These are phyloP conservation scores for Microthlaspi erraticum DNA, from an alignment of 345 rosid species.

Conservation along the genomic window DNA sequence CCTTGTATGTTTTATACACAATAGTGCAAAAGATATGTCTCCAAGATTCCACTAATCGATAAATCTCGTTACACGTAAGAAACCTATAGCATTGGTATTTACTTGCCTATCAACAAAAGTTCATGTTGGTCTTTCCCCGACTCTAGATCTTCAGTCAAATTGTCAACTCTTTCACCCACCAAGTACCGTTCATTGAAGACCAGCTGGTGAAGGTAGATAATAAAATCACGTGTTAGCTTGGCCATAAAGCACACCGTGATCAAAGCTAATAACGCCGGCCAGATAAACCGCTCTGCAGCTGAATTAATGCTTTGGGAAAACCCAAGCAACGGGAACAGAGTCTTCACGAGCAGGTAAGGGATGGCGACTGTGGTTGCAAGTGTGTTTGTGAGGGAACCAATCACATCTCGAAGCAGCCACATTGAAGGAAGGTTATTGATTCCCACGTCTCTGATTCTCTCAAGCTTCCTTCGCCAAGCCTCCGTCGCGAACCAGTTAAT, in stretches of 20 bases:
- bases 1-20: background rate
- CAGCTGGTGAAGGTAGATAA: constrained; percentile 31
- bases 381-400: constrained; percentile 29
- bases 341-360: constrained; percentile 29
- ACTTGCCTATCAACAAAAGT: constrained; percentile 25
- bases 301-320: constrained; percentile 8
- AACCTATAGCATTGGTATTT: background rate
- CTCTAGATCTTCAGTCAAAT: constrained; percentile 20
- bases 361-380: constrained; percentile 24
- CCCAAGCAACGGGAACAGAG: constrained; percentile 35
- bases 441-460: constrained; percentile 16
- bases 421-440: background rate
- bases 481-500: constrained; percentile 15
- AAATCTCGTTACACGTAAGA: background rate
- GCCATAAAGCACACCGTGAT: background rate
- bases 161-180: constrained; percentile 37
- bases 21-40: background rate
- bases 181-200: constrained; percentile 32
- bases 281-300: constrained; percentile 20
- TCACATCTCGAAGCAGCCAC: constrained; percentile 38
- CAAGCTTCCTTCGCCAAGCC: constrained; percentile 29
- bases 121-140: background rate
- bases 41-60: background rate
- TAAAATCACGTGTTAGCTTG: constrained; percentile 21
- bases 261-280: constrained; percentile 34